Percentiles rank a stretch among this genome's conserved stretches.
Conservation (phyloP, 441 rosid species). For the Adansonia rubrostipa region DNA sequence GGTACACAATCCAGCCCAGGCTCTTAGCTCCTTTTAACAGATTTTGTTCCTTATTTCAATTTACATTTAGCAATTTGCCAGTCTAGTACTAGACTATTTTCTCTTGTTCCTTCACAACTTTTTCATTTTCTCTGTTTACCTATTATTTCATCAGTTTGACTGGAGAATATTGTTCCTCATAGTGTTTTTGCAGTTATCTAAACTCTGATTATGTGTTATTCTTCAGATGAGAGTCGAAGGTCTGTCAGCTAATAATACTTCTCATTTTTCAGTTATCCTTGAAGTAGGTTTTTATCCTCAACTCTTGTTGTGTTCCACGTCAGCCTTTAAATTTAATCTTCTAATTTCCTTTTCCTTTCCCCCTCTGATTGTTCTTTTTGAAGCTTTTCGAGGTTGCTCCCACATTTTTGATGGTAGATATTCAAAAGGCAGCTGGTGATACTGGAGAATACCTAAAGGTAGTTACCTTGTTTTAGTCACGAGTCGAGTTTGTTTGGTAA, state of each 20-base stretch:
- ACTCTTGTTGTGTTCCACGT: slow-evolving; percentile 12
- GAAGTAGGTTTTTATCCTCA: slow-evolving; percentile 57
- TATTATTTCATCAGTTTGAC: slow-evolving; percentile 7
- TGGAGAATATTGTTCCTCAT: background rate
- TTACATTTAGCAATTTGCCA: background rate
- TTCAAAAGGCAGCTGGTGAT: slow-evolving; percentile 84
- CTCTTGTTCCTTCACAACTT: slow-evolving; percentile 18
- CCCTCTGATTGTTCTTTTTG: slow-evolving; percentile 4
- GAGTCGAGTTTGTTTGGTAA: background rate
- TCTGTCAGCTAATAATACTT: slow-evolving; percentile 61
- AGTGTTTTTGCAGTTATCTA: background rate
- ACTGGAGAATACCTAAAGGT: slow-evolving; percentile 82
- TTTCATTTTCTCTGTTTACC: slow-evolving; percentile 5
- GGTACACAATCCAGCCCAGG: slow-evolving; percentile 43
- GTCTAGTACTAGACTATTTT: background rate
- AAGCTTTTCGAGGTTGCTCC: slow-evolving; percentile 96
- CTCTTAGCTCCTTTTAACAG: background rate
- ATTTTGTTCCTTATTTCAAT: background rate
- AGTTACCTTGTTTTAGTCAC: slow-evolving; percentile 17
- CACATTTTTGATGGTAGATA: slow-evolving; percentile 80
- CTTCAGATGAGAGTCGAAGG: slow-evolving; percentile 97
- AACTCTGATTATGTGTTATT: slow-evolving; percentile 24
- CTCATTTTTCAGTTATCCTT: slow-evolving; percentile 75
- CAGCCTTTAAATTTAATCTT: background rate
- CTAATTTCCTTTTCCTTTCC: background rate